A percentile compares a stretch with the other conserved stretches of the same genome.
phyloP scores from a whole-genome alignment of 2,329 filamentous ascomycete genomes.

The Eutypella sp. region DNA sequence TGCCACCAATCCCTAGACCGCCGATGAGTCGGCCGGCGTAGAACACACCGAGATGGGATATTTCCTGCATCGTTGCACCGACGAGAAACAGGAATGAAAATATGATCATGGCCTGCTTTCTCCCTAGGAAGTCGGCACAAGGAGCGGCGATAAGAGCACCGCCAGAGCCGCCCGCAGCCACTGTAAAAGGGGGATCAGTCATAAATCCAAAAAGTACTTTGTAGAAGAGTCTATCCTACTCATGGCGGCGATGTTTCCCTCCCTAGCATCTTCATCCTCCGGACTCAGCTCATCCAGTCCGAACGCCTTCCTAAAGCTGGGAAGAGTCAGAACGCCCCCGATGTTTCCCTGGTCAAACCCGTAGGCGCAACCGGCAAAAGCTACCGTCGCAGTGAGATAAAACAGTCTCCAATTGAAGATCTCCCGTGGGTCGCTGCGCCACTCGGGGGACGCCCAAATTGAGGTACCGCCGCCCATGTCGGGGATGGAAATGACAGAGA shows the following conservation, averaged over 20 bases:
- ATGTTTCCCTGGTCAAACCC: slow-evolving; percentile 37
- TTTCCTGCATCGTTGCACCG: slow-evolving; percentile 30
- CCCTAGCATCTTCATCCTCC: slow-evolving; percentile 22
- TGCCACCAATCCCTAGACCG: slow-evolving; percentile 30
- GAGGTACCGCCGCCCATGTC: slow-evolving; percentile 34
- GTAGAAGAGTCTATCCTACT: slow-evolving; percentile 13
- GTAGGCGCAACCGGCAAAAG: slow-evolving; percentile 33
- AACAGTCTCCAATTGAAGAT: slow-evolving; percentile 33
- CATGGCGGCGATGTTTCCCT: slow-evolving; percentile 28
- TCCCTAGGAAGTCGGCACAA: slow-evolving; percentile 31
- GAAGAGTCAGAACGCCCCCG: slow-evolving; percentile 31
- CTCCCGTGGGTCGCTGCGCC: slow-evolving; percentile 29
- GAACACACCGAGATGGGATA: slow-evolving; percentile 30
- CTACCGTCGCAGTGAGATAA: slow-evolving; percentile 27
- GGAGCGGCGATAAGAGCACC: slow-evolving; percentile 33
- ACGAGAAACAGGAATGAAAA: slow-evolving; percentile 28
- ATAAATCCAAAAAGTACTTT: slow-evolving; percentile 4
- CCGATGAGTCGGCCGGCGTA: slow-evolving; percentile 32
- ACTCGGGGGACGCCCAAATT: slow-evolving; percentile 32
- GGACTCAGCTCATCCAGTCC: slow-evolving; percentile 25
- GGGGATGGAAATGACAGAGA: neutral
- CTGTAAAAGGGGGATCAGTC: slow-evolving; percentile 8
- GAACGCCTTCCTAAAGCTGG: slow-evolving; percentile 31
- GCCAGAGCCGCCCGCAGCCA: slow-evolving; percentile 31
- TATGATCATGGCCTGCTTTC: slow-evolving; percentile 29